Percentiles rank a stretch among this genome's conserved stretches.
Conservation (phyloP, 1,284 basidiomycete genomes). For the Abortiporus biennis region DNA sequence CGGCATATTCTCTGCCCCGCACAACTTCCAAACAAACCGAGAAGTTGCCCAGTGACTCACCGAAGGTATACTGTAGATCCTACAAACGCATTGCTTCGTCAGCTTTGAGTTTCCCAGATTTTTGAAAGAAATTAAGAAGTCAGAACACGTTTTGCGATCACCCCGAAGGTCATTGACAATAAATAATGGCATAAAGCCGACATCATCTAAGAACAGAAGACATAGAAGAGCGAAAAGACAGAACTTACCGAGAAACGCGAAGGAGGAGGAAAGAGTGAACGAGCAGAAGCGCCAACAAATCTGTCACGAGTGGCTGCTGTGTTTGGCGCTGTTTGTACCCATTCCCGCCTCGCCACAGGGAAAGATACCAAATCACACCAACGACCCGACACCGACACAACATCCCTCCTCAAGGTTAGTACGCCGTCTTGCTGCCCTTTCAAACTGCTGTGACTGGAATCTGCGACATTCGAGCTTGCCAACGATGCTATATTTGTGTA, state of each 20-base stretch:
- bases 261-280: constrained; percentile 7
- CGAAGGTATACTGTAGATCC: background rate
- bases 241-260: constrained; percentile 18
- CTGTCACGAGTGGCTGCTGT: constrained; percentile 1
- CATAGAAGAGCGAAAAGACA: constrained; percentile 1
- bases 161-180: constrained; percentile 57
- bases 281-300: too few species aligned
- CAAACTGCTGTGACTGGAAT: constrained; percentile 17
- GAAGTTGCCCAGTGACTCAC: too few species aligned
- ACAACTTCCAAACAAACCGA: too few species aligned
- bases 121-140: constrained; percentile 10
- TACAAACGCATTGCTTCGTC: too few species aligned
- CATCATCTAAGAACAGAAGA: constrained; percentile 35
- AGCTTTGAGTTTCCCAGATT: too few species aligned
- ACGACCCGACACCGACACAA: constrained; percentile 25
- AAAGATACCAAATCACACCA: constrained; percentile 9
- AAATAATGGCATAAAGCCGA: constrained; percentile 48
- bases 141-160: constrained; percentile 47
- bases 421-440: constrained; percentile 21
- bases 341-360: constrained; percentile 10
- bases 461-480: constrained; percentile 14
- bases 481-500: too few species aligned
- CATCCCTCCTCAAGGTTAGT: constrained; percentile 59
- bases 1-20: too few species aligned
- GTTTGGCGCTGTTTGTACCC: background rate